Percentiles rank a stretch among this genome's conserved stretches.
phyloP scores from a whole-genome alignment of 202 grass and related monocot species.

The Schoenoplectus tabernaemontani region DNA sequence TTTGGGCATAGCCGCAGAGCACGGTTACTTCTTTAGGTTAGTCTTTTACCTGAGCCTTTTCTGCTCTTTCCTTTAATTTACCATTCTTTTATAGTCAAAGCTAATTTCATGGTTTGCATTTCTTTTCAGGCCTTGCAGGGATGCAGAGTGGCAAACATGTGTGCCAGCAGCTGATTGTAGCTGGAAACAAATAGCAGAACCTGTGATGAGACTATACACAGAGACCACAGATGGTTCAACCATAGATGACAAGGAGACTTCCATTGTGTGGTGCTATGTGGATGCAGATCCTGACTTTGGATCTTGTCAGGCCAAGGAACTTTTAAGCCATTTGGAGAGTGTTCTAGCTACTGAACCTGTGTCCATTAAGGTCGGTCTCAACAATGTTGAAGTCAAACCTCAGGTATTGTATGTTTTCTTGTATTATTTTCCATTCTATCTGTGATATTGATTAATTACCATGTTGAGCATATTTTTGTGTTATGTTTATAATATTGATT shows the following conservation, averaged over 20 bases:
- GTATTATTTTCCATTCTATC: too few relatives aligned
- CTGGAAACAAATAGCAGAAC: constrained; percentile 75
- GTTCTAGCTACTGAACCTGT: constrained; percentile 75
- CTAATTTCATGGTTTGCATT: neutral
- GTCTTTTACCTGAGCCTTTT: neutral
- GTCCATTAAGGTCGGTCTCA: constrained; percentile 58
- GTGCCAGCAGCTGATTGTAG: constrained; percentile 23
- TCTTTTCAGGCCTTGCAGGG: constrained; percentile 43
- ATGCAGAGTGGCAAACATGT: constrained; percentile 61
- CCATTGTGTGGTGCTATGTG: constrained; percentile 65
- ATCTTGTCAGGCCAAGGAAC: too few relatives aligned
- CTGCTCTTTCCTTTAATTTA: neutral
- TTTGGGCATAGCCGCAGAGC: constrained; percentile 63
- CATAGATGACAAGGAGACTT: constrained; percentile 75
- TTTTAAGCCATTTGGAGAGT: constrained; percentile 76
- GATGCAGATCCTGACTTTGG: constrained; percentile 78
- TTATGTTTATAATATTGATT: neutral
- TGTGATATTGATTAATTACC: too few relatives aligned
- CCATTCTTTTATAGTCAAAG: neutral
- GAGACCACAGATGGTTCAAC: constrained; percentile 86
- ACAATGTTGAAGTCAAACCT: constrained; percentile 84
- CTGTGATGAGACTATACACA: constrained; percentile 78
- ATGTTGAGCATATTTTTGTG: neutral
- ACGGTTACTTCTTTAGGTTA: constrained; percentile 78
- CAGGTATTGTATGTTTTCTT: constrained; percentile 46